A percentile compares a stretch with the other conserved stretches of the same genome.
Conservation (phyloP, 2,329 filamentous ascomycete species). For the Ophiostoma ulmi region DNA sequence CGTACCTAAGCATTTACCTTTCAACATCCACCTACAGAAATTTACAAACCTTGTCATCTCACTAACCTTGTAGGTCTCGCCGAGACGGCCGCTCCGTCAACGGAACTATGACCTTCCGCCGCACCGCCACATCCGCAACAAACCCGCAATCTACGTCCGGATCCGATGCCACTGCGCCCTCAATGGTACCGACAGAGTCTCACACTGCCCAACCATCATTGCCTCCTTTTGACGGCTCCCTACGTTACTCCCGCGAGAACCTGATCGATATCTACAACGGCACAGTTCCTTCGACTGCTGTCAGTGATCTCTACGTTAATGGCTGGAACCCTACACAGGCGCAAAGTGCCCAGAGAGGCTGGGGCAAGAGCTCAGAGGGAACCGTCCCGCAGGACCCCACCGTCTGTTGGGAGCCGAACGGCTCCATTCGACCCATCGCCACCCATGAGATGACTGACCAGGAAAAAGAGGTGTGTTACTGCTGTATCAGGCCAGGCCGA, state of each 20-base stretch:
- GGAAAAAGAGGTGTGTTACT: slow-evolving; percentile 52
- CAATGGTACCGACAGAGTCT: slow-evolving; percentile 31
- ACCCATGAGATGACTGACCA: slow-evolving; percentile 62
- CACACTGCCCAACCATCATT: slow-evolving; percentile 34
- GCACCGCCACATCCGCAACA: slow-evolving; percentile 50
- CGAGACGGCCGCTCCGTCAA: slow-evolving; percentile 55
- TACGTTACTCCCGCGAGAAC: slow-evolving; percentile 72
- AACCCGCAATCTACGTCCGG: slow-evolving; percentile 29
- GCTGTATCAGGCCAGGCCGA: background rate
- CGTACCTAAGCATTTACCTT: background rate
- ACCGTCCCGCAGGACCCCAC: slow-evolving; percentile 76
- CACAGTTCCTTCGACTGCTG: slow-evolving; percentile 44
- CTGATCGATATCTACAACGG: slow-evolving; percentile 67
- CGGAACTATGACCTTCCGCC: slow-evolving; percentile 60
- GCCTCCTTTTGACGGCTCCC: slow-evolving; percentile 44
- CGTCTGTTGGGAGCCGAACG: slow-evolving; percentile 79
- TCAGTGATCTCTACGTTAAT: slow-evolving; percentile 64
- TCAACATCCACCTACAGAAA: background rate
- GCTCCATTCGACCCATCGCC: slow-evolving; percentile 64
- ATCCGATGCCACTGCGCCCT: slow-evolving; percentile 22
- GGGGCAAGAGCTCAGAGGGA: slow-evolving; percentile 72
- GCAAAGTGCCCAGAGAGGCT: slow-evolving; percentile 62
- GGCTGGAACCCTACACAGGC: slow-evolving; percentile 73
- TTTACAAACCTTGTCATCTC: background rate
- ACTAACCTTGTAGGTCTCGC: slow-evolving; percentile 45